Evolutionary conservation across 73 alveolate genomes (phyloP).

Genomic region (Uronychia setigera): DNA sequence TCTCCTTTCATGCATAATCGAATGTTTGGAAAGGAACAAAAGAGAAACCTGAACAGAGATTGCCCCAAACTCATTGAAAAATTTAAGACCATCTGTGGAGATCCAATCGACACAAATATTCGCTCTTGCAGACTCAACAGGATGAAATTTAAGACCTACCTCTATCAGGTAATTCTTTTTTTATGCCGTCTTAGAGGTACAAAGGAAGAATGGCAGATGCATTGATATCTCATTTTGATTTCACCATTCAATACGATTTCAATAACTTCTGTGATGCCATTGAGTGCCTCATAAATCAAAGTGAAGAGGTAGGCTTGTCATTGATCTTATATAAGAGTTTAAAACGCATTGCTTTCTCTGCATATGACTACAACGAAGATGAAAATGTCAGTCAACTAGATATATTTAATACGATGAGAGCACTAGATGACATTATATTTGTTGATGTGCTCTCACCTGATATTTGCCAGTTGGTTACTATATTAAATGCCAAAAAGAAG

Average conservation of each 20-base stretch:
- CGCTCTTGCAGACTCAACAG: neutral
- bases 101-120: neutral
- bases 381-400: neutral
- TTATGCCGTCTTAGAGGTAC: neutral
- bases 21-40: neutral
- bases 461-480: neutral
- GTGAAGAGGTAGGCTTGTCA: neutral
- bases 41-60: neutral
- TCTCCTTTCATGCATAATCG: constrained; percentile 1
- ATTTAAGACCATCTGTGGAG: constrained; percentile 3
- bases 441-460: neutral
- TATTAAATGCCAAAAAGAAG: neutral
- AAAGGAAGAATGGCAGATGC: neutral
- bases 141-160: neutral
- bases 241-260: neutral
- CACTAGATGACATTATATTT: neutral
- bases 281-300: neutral
- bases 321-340: neutral
- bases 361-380: neutral
- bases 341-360: neutral
- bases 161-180: neutral
- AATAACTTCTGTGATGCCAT: neutral
- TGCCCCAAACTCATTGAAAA: neutral
- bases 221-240: neutral
- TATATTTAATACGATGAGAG: neutral